Evolutionary conservation across 169 alveolate species (phyloP), one percentile per base, ranked within the genome.

Genomic region (Blepharisma undulans): DNA sequence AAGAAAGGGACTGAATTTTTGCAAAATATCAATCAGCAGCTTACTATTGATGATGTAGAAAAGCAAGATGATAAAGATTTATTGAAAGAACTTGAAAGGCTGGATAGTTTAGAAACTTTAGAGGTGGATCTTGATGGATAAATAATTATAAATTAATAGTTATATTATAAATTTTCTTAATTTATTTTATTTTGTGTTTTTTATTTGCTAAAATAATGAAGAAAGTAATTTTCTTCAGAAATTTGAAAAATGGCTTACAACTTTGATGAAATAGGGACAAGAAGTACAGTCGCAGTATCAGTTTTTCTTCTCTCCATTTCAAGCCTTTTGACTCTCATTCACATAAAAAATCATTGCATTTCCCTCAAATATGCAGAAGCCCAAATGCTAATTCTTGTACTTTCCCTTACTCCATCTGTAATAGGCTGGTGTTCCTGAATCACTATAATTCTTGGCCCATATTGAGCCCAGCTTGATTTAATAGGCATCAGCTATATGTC

Each of bases 61-160:
- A 84, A 84, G 22, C 33, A 84, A 25, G 89, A 84, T 36, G 80
- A 72, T 72, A 72, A 22, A 18, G 89, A 84, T n/a, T 21, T 84
- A 32, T 59, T 84, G 30, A 25, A 84, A 84, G 33, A 84, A 36
- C 33, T 84, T 25, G 89, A 84, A 36, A 29, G 60, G 34, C 32
- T 84, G 60, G 89, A 84, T 29, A 30, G 61, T 21, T 22, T n/a
- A 10, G 74, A 72, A 72, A 25, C 80, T 29, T 72, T 72, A 72
- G 80, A 72, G 10, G 80, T 72, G 6, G 80, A 72, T 6, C 33
- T 72, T 25, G n/a, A n/a, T n/a, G n/a, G n/a, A n/a, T n/a, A n/a
- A n/a, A n/a, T n/a, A n/a, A n/a, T n/a, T n/a, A n/a, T n/a, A n/a
- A n/a, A n/a, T n/a, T n/a, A n/a, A n/a, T n/a, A n/a, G n/a, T n/a